Conservation (phyloP, 257 asterid species). For the Rhazya stricta region DNA sequence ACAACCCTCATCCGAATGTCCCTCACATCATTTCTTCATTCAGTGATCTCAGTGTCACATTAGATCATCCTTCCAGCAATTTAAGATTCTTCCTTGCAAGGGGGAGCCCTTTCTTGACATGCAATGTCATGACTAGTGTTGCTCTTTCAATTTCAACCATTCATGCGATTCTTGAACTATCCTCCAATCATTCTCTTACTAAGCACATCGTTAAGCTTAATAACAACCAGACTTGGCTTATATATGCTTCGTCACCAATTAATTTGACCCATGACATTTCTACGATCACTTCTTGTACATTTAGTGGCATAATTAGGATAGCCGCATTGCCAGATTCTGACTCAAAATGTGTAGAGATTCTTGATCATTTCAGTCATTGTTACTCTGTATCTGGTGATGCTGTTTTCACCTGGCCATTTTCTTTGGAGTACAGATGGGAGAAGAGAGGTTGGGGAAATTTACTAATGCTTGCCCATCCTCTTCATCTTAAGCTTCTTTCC, state of each 20-base stretch:
- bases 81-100: slow-evolving; percentile 71
- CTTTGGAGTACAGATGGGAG: slow-evolving; percentile 78
- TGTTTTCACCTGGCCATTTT: slow-evolving; percentile 51
- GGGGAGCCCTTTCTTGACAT: slow-evolving; percentile 85
- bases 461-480: slow-evolving; percentile 94
- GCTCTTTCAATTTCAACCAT: slow-evolving; percentile 63
- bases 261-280: slow-evolving; percentile 42
- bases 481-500: slow-evolving; percentile 65
- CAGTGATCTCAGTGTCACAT: slow-evolving; percentile 66
- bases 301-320: slow-evolving; percentile 69
- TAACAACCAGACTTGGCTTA: slow-evolving; percentile 75
- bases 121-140: slow-evolving; percentile 33
- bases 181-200: slow-evolving; percentile 43
- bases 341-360: slow-evolving; percentile 37
- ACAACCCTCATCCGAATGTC: slow-evolving; percentile 39
- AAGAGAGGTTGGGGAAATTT: slow-evolving; percentile 84
- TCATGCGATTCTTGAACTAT: slow-evolving; percentile 63
- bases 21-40: slow-evolving; percentile 60
- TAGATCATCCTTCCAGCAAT: slow-evolving; percentile 65
- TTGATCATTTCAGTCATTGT: slow-evolving; percentile 70
- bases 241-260: slow-evolving; percentile 69
- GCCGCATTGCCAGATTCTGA: slow-evolving; percentile 58
- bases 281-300: slow-evolving; percentile 42
- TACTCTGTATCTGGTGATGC: slow-evolving; percentile 73
- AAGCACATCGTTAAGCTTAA: slow-evolving; percentile 67